phyloP scores from a whole-genome alignment of 495 filamentous ascomycete genomes.

The Lophiostoma macrostomum region DNA sequence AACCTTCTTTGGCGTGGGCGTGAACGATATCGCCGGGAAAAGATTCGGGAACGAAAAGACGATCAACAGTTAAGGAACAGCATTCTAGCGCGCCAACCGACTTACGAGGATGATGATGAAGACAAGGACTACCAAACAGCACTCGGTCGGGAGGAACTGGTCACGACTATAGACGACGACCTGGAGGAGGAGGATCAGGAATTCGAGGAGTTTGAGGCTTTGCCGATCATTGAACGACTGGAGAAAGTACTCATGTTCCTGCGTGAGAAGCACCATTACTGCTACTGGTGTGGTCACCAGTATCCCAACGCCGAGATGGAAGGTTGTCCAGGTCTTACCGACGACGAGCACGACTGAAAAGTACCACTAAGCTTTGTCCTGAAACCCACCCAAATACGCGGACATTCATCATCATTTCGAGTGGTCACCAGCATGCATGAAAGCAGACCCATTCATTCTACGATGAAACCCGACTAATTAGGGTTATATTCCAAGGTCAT shows the following conservation, averaged over 20 bases:
- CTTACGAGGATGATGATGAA: conserved; percentile 52
- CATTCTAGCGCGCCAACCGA: conserved; percentile 49
- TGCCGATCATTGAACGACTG: conserved; percentile 63
- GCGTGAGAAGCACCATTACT: conserved; percentile 71
- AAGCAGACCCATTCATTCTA: too few relatives aligned
- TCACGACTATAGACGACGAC: conserved; percentile 59
- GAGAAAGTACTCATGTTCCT: conserved; percentile 63
- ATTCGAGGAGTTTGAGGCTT: conserved; percentile 75
- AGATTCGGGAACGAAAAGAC: conserved; percentile 65
- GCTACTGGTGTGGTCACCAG: conserved; percentile 91
- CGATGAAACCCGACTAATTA: too few relatives aligned
- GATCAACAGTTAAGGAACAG: conserved; percentile 60
- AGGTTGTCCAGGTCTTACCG: conserved; percentile 83
- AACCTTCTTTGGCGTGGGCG: conserved; percentile 79
- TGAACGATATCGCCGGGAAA: conserved; percentile 63
- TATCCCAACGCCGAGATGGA: conserved; percentile 72
- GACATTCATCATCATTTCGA: too few relatives aligned
- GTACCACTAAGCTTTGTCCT: too few relatives aligned
- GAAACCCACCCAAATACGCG: too few relatives aligned
- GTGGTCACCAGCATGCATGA: too few relatives aligned
- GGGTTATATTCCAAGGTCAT: too few relatives aligned
- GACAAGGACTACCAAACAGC: conserved; percentile 57
- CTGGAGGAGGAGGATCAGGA: conserved; percentile 80
- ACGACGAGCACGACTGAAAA: conserved; percentile 62
- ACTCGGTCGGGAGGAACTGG: conserved; percentile 49